Percentiles rank a stretch among this genome's conserved stretches.
These are phyloP conservation scores for Rhodocollybia butyracea DNA, from an alignment of 768 basidiomycete genomes.

Conservation along the genomic window DNA sequence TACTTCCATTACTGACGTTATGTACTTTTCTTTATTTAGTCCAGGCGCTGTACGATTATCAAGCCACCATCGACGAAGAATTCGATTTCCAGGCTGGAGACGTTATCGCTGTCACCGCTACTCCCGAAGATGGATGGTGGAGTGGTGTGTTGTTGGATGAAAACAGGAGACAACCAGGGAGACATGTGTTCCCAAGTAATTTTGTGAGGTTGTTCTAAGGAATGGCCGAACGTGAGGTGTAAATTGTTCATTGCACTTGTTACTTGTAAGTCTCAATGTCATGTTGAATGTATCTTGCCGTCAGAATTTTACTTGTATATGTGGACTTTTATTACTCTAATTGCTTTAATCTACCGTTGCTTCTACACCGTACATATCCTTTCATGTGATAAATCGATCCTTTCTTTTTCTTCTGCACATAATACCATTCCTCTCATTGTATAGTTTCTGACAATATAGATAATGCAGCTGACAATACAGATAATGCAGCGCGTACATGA, in stretches of 20 bases:
- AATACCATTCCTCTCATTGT: too few relatives aligned
- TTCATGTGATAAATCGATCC: too few relatives aligned
- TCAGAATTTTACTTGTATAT: too few relatives aligned
- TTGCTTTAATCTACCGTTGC: too few relatives aligned
- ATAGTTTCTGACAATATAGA: too few relatives aligned
- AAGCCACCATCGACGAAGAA: constrained; percentile 60
- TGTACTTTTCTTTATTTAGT: constrained; percentile 32
- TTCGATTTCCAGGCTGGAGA: constrained; percentile 76
- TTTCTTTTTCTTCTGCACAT: too few relatives aligned
- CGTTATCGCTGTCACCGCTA: constrained; percentile 71
- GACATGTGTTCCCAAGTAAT: constrained; percentile 60
- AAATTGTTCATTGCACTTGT: neutral
- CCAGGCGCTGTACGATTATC: constrained; percentile 65
- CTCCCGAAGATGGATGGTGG: constrained; percentile 82
- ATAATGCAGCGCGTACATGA: too few relatives aligned
- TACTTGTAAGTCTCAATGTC: neutral
- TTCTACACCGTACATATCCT: too few relatives aligned
- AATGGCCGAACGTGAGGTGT: too few relatives aligned
- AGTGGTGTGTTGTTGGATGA: constrained; percentile 60
- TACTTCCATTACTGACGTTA: neutral
- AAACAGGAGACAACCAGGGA: constrained; percentile 43
- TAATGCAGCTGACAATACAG: too few relatives aligned
- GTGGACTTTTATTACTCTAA: too few relatives aligned
- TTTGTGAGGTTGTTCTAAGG: constrained; percentile 53
- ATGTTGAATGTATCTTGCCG: too few relatives aligned